Evolutionary conservation across 129 eudicot genomes (phyloP), one percentile per base, ranked within the genome.

Genomic region (Flaveria ramosissima): DNA sequence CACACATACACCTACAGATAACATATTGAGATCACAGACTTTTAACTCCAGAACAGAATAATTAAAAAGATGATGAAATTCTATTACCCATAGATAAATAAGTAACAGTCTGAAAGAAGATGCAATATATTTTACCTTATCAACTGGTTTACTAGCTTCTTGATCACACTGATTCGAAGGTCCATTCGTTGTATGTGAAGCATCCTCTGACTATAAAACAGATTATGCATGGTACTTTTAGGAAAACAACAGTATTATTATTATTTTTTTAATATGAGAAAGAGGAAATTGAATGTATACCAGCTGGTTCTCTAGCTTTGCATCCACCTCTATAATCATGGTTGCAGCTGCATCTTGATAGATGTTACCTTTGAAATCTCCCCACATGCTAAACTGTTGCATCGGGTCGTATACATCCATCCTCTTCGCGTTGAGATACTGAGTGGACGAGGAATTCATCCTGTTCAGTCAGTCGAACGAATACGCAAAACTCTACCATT

Each of bases 341-440:
- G 92, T 74, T 10, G 91, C 74, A 43, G 96, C 77, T 61, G 92
- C 72, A 75, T 89, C 90, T 20, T 84, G 84, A 75, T 73, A 93
- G 27, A 85, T 83, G 56, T 83, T 84, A 45, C 89, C 91, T 86
- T 88, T 90, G 72, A 81, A 90, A 83, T 94, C 97, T 67, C 87
- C 92, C 99, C 99, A 94, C 91, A 92, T 87, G 80, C 83, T 85
- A 82, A 94, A 83, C 77, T 87, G 98, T 68, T 85, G 89, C 80
- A 94, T 85, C 32, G 97, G 89, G 30, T 94, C 99, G 51, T 86
- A 94, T 39, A 94, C 77, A 67, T 86, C 92, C 97, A 91, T 94
- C 82, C 94, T 86, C 72, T 87, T 89, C 30, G 90, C 83, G 73
- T 88, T 86, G 36, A 94, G 83, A 85, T 89, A 94, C 69, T 86